Percentiles rank a stretch among this genome's conserved stretches.
phyloP scores from a whole-genome alignment of 164 flowering plant species.

The Paratinospora sagittata region DNA sequence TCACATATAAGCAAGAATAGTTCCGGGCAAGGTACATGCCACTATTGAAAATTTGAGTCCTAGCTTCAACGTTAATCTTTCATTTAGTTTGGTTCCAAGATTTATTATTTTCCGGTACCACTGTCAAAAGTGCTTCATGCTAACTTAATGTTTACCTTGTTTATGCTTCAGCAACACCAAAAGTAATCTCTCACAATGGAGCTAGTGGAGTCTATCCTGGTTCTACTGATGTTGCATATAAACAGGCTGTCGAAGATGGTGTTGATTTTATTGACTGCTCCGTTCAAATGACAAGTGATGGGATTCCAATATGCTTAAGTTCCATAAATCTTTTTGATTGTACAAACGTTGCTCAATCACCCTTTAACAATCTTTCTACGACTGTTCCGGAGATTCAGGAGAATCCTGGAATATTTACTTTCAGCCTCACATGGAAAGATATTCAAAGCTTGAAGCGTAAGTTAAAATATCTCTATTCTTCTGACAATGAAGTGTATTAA shows the following conservation, averaged over 20 bases:
- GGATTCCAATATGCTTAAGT: slow-evolving; percentile 60
- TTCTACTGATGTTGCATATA: slow-evolving; percentile 76
- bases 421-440: slow-evolving; percentile 64
- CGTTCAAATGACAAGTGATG: slow-evolving; percentile 81
- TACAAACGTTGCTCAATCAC: slow-evolving; percentile 43
- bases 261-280: slow-evolving; percentile 77
- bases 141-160: slow-evolving; percentile 3
- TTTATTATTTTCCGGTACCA: not conserved
- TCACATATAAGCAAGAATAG: slow-evolving; percentile 54
- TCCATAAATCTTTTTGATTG: slow-evolving; percentile 64
- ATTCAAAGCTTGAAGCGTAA: slow-evolving; percentile 70
- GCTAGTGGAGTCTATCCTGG: slow-evolving; percentile 89
- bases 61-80: too few species aligned
- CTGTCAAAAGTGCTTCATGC: not conserved
- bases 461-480: slow-evolving; percentile 21
- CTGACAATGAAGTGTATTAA: not conserved
- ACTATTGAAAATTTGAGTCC: not conserved
- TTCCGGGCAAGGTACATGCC: slow-evolving; percentile 45
- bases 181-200: slow-evolving; percentile 69
- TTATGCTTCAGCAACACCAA: slow-evolving; percentile 42
- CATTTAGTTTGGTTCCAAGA: too few species aligned
- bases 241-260: slow-evolving; percentile 73
- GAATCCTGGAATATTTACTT: slow-evolving; percentile 53
- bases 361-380: slow-evolving; percentile 24
- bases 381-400: slow-evolving; percentile 38